phyloP scores from a whole-genome alignment of 148 eudicot genomes.

The Vaccinium corymbosum region DNA sequence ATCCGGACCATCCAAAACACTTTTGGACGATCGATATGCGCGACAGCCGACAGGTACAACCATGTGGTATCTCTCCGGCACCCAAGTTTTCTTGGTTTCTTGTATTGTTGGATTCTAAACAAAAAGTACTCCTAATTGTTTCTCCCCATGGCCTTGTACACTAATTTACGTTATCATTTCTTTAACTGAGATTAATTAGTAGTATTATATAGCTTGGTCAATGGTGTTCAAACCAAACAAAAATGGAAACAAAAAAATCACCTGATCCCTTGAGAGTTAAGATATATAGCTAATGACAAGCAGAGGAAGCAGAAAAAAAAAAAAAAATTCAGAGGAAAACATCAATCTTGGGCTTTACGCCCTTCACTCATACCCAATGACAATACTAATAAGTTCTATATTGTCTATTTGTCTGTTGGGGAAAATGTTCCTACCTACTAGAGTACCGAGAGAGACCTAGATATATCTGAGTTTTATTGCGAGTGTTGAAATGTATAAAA shows the following conservation, averaged over 20 bases:
- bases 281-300: not conserved
- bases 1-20: no score
- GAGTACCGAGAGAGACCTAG: not conserved
- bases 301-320: not conserved
- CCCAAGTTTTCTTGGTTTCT: not conserved
- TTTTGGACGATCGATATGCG: no score
- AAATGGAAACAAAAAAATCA: not conserved
- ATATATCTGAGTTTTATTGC: no score
- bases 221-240: not conserved
- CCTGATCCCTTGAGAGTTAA: conserved; percentile 1
- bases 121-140: not conserved
- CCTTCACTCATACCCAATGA: not conserved
- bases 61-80: no score
- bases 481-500: no score
- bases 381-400: not conserved
- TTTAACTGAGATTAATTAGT: not conserved
- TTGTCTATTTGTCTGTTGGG: not conserved
- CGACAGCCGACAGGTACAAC: no score
- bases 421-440: not conserved
- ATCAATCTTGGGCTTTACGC: conserved; percentile 2
- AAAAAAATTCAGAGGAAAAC: not conserved
- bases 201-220: not conserved
- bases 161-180: not conserved
- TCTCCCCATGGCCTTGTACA: not conserved
- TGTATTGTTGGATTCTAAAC: not conserved